Base-by-base conservation (phyloP, 2,329 filamentous ascomycete species). In the Ustilaginoidea virens region DNA sequence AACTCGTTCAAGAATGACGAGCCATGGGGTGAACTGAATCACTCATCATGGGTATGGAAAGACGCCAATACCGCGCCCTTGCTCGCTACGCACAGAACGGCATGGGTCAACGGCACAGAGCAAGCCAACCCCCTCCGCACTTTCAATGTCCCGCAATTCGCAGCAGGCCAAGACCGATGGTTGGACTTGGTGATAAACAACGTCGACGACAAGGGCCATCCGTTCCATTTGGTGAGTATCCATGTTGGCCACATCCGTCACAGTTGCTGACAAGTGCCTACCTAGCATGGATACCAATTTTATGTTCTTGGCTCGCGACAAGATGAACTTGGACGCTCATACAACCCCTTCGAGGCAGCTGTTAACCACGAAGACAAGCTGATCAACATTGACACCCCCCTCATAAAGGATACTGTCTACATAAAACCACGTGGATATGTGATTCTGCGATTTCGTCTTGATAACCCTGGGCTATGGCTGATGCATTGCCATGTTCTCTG, bases 161-260 rank as follows among this genome's bases (percentile, higher is more conserved):
- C 25, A 8, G 27, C 35, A 1, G 39, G 39, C 17, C 12, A 25
- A 11, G 49, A 40, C 5, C 34, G 36, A 17, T 66, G 61, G 60
- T 44, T 63, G 1, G 60, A 64, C 35, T 37, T 65, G 1, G 47
- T 63, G 3, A 44, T 65, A 27, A 66, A 66, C 36, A 66, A 66
- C 31, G 44, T 63, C 11, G 61, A 66, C 32, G 60, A 64, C 23
- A 56, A 56, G 5, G 45, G 50, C 0, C 62, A 66, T 37, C 61
- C 62, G 1, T 65, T 65, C 33, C 62, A 66, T 37, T 33, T 66
- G 23, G 56, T 60, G 42, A 32, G 43, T 35, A 15, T n/a, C 7
- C 5, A 11, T n/a, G n/a, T n/a, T n/a, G n/a, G n/a, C 14, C 1
- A 11, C 6, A 18, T 8, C 13, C 8, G 11, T n/a, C 7, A 10